A percentile compares a stretch with the other conserved stretches of the same genome.
Conservation (phyloP, 2,329 filamentous ascomycete species). For the Stagonosporopsis cucurbitacearum region DNA sequence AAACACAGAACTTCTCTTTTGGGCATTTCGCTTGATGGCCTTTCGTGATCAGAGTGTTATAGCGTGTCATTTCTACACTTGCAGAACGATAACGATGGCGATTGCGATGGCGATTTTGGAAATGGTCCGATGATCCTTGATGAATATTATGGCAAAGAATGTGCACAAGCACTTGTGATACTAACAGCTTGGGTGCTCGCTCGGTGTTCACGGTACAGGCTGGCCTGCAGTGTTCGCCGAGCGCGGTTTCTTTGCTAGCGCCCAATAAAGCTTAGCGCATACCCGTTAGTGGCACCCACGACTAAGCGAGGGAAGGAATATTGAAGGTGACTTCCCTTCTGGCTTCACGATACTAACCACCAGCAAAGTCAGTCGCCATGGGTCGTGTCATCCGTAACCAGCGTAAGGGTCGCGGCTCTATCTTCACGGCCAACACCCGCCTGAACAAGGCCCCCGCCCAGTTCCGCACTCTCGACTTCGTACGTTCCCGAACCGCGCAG, state of each 20-base stretch:
- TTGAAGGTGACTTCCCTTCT: neutral
- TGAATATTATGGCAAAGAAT: too few relatives aligned
- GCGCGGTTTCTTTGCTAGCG: neutral
- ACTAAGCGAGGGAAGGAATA: neutral
- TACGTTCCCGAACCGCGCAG: conserved; percentile 34
- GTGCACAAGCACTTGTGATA: neutral
- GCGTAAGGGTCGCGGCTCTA: conserved; percentile 73
- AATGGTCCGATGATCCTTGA: too few relatives aligned
- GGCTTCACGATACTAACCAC: conserved; percentile 23
- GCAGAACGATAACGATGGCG: neutral
- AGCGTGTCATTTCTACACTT: neutral
- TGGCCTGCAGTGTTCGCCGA: neutral
- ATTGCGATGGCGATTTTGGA: too few relatives aligned
- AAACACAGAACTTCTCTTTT: neutral
- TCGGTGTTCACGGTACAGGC: too few relatives aligned
- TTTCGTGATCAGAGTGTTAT: neutral
- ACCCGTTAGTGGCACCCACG: neutral
- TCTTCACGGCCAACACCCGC: conserved; percentile 70
- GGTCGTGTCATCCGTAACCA: conserved; percentile 80
- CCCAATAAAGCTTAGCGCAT: neutral
- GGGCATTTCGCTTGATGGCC: neutral
- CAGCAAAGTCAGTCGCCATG: conserved; percentile 50
- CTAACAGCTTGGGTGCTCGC: neutral
- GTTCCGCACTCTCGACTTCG: conserved; percentile 96
- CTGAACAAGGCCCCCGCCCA: conserved; percentile 94